phyloP scores from a whole-genome alignment of 805 yeast species.

The Ogataea ganodermae region DNA sequence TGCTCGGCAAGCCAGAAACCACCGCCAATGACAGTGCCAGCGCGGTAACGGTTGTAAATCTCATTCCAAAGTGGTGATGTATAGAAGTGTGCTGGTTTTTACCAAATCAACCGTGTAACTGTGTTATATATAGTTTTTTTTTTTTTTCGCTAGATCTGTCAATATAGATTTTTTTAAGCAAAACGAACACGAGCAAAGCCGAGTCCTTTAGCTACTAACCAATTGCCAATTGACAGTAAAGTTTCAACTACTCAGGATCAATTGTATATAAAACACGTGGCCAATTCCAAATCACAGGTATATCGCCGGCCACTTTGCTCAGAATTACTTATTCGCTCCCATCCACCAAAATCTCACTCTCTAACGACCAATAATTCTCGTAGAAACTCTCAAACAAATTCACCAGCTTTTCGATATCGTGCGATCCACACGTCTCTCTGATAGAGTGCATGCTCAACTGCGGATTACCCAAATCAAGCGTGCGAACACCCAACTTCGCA shows the following conservation, averaged over 20 bases:
- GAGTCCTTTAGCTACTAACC: no score
- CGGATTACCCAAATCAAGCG: slow-evolving; percentile 89
- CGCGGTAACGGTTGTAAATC: neutral
- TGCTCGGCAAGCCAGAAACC: neutral
- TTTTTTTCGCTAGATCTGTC: neutral
- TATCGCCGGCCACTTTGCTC: no score
- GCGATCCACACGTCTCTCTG: slow-evolving; percentile 86
- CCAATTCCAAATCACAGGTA: neutral
- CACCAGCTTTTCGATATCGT: slow-evolving; percentile 66
- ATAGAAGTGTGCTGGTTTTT: neutral
- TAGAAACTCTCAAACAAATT: slow-evolving; percentile 65
- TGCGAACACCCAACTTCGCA: slow-evolving; percentile 81
- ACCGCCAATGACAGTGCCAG: neutral
- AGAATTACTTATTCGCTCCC: slow-evolving; percentile 1
- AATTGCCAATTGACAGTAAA: no score
- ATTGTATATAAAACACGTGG: no score
- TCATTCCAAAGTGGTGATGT: neutral
- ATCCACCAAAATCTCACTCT: slow-evolving; percentile 45
- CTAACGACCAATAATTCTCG: slow-evolving; percentile 43
- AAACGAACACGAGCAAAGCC: no score
- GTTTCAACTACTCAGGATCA: no score
- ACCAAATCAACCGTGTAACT: no score
- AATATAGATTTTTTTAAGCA: neutral
- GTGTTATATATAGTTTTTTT: neutral
- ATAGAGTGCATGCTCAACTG: slow-evolving; percentile 92